These are phyloP conservation scores for Endocladia muricata DNA, from an alignment of 31 red algal species.

Conservation along the genomic window DNA sequence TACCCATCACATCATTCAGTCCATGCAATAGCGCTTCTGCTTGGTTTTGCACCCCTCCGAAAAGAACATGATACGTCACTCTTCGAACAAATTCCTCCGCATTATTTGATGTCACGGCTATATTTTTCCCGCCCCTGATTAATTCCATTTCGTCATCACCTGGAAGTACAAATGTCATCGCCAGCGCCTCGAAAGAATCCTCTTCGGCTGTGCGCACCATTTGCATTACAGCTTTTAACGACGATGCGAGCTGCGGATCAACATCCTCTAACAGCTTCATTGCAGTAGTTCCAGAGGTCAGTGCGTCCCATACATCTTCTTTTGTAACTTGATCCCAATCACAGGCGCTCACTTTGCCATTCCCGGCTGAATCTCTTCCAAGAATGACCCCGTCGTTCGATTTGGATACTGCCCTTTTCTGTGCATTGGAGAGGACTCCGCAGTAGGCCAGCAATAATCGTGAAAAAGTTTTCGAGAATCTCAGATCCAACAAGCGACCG, in stretches of 20 bases:
- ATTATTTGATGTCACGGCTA: slow-evolving; percentile 75
- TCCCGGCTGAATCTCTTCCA: background rate
- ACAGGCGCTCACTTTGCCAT: background rate
- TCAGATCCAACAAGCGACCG: slow-evolving; percentile 87
- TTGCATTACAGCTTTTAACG: slow-evolving; percentile 57
- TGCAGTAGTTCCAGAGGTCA: slow-evolving; percentile 19
- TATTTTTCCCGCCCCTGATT: slow-evolving; percentile 35
- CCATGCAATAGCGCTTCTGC: slow-evolving; percentile 78
- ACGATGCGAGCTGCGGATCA: slow-evolving; percentile 72
- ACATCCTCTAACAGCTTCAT: slow-evolving; percentile 70
- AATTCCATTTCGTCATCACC: slow-evolving; percentile 83
- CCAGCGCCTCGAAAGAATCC: slow-evolving; percentile 60
- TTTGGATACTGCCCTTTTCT: background rate
- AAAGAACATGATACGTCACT: slow-evolving; percentile 72
- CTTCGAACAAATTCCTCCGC: slow-evolving; percentile 65
- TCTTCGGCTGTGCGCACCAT: slow-evolving; percentile 48
- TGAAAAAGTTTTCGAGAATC: slow-evolving; percentile 77
- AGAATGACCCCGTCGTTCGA: background rate
- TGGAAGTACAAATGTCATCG: slow-evolving; percentile 82
- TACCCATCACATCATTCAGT: slow-evolving; percentile 55
- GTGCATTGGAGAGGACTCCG: slow-evolving; percentile 13
- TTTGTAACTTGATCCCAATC: slow-evolving; percentile 2
- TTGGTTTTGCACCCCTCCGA: slow-evolving; percentile 69
- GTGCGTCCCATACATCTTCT: slow-evolving; percentile 32
- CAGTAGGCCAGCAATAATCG: slow-evolving; percentile 63